These are phyloP conservation scores for Geotrichum siamense DNA, from an alignment of 1,139 yeast species.

Conservation along the genomic window DNA sequence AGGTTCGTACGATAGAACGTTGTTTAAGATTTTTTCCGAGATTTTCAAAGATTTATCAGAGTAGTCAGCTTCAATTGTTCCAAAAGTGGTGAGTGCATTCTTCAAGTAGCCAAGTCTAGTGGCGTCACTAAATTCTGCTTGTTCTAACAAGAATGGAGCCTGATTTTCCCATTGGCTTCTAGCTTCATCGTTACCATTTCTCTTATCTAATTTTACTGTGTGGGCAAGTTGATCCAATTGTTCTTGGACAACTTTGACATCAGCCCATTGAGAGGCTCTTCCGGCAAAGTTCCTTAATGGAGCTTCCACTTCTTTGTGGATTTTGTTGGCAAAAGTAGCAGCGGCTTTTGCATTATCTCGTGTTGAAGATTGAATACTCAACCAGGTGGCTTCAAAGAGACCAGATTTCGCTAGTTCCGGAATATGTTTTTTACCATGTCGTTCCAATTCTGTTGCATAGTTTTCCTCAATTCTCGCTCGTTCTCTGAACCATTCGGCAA, in stretches of 20 bases:
- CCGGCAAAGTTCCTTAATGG: constrained; percentile 29
- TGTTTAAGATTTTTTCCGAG: constrained; percentile 61
- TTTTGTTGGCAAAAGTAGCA: constrained; percentile 28
- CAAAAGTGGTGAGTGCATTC: constrained; percentile 60
- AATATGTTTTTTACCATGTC: constrained; percentile 22
- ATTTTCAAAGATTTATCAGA: constrained; percentile 32
- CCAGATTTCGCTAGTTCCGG: constrained; percentile 14
- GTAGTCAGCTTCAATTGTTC: constrained; percentile 45
- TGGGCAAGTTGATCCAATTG: constrained; percentile 28
- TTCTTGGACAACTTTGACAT: constrained; percentile 28
- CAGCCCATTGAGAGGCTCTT: constrained; percentile 28
- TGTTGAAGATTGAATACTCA: constrained; percentile 25
- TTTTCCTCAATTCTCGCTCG: constrained; percentile 32
- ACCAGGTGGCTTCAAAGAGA: constrained; percentile 26
- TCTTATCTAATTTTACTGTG: constrained; percentile 21
- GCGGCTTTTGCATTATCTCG: constrained; percentile 30
- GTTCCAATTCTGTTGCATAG: constrained; percentile 35
- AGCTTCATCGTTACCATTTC: constrained; percentile 24
- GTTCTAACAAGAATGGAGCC: constrained; percentile 72
- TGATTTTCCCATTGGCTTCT: constrained; percentile 56
- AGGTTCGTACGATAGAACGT: constrained; percentile 55
- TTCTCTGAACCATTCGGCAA: constrained; percentile 37
- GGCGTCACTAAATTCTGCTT: constrained; percentile 67
- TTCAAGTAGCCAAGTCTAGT: constrained; percentile 60
- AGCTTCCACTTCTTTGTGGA: constrained; percentile 31